Evolutionary conservation across 306 rosid species (phyloP), one percentile per base, ranked within the genome.

Genomic region (Gastrolobium villosum): DNA sequence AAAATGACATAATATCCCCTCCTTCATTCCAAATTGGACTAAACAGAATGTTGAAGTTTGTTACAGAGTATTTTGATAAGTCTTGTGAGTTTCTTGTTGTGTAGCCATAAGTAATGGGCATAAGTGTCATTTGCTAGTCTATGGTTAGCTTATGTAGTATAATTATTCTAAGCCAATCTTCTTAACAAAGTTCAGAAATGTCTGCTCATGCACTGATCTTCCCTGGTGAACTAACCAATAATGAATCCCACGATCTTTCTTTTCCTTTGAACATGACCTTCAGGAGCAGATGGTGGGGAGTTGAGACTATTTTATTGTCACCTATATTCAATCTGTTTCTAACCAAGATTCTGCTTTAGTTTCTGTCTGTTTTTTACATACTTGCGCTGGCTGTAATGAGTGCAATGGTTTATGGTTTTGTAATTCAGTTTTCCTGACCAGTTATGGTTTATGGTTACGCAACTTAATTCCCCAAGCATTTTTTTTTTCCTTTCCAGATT

Each of bases 401-500:
- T 67, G 43, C 39, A 7, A 40, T 36, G 74, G 66, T 67, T 70
- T 39, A 54, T 20, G 26, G 54, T 70, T 81, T 39, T 79, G 55
- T 74, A 70, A 59, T 62, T 45, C 30, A 48, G 65, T 31, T 54
- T 75, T 62, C 56, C 74, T 55, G 30, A 56, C 46, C 35, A 43
- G 46, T 68, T 54, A 15, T 41, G 46, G 30, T 69, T 26, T 54
- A 6, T 54, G 45, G 39, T 72, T 53, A 43, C 57, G 67, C 36
- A 76, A 63, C 52, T 45, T 84, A 60, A 65, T 35, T 30, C 31
- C 74, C 71, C 36, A 50, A 15, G 64, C 39, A 13, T 65, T n/a
- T 56, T 64, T 36, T 66, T 72, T 54, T 34, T 6, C 54, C 44
- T 68, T 72, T 77, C 44, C 88, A 94, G 99, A 79, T 84, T 66